Conservation (phyloP, 768 basidiomycete species). For the Terana coerulea region DNA sequence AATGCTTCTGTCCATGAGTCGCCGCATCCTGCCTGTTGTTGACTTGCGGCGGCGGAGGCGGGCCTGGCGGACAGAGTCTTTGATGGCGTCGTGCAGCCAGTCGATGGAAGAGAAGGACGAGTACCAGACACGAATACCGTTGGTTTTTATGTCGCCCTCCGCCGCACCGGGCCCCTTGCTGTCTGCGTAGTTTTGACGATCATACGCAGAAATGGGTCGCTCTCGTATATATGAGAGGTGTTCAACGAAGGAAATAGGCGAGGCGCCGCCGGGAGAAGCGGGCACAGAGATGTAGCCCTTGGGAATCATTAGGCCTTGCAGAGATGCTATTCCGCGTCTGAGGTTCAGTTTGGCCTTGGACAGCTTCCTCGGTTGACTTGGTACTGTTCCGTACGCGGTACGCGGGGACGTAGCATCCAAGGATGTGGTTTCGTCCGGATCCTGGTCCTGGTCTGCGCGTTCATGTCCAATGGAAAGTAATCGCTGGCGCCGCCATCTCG, state of each 20-base stretch:
- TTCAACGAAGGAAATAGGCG: slow-evolving; percentile 32
- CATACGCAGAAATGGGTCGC: slow-evolving; percentile 74
- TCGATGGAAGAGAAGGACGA: slow-evolving; percentile 88
- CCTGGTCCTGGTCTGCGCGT: slow-evolving; percentile 6
- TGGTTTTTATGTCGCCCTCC: slow-evolving; percentile 62
- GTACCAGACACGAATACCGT: slow-evolving; percentile 92
- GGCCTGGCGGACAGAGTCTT: slow-evolving; percentile 82
- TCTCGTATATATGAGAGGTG: slow-evolving; percentile 32
- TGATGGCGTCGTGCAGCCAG: slow-evolving; percentile 96
- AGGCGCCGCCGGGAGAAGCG: slow-evolving; percentile 27
- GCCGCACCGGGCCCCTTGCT: slow-evolving; percentile 31
- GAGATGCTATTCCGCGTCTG: slow-evolving; percentile 34
- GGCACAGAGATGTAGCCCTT: slow-evolving; percentile 31
- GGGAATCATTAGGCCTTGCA: slow-evolving; percentile 34
- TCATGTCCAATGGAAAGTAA: slow-evolving; percentile 49
- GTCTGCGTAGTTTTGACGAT: slow-evolving; percentile 39
- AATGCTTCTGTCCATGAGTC: slow-evolving; percentile 69
- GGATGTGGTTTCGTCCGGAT: slow-evolving; percentile 17
- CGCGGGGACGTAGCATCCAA: slow-evolving; percentile 21
- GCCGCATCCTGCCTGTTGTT: slow-evolving; percentile 56
- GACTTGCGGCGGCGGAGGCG: slow-evolving; percentile 70
- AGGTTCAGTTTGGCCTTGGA: slow-evolving; percentile 24
- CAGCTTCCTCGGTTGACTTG: slow-evolving; percentile 14
- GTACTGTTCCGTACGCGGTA: slow-evolving; percentile 55
- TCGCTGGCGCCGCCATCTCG: slow-evolving; percentile 57